Evolutionary conservation across 352 stramenopile species (phyloP), one percentile per base, ranked within the genome.

Genomic region (Pythium biforme): DNA sequence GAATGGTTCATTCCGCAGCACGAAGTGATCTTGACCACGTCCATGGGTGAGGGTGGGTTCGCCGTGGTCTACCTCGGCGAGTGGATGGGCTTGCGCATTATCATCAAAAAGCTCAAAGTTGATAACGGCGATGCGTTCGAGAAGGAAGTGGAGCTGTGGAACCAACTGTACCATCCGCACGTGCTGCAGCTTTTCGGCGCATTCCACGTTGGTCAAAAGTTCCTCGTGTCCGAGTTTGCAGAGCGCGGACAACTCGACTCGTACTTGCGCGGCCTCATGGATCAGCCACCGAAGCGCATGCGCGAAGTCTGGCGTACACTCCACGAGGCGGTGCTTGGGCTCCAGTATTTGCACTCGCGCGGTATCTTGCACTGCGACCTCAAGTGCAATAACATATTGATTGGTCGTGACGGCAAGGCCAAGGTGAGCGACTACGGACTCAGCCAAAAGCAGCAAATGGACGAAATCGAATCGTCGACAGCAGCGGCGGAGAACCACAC

Each of bases 331-430:
- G 70, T 73, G 4, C 40, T 83, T n/a, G 89, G 83, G 0, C 61
- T 97, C 5, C 51, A 66, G 29, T 95, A 92, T 55, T 66, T 97
- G 17, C 88, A 97, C 64, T 51, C 41, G 19, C 56, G 72, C 25
- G 64, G 63, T 5, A 62, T 82, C 33, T 58, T 95, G 15, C 60
- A 67, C 17, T 47, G 60, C 20, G 60, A 67, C 27, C 52, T 67
- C 41, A 67, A 67, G 45, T 61, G 60, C 45, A 56, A 67, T 34
- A 67, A 67, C 33, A 60, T 67, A 14, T 29, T 67, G 10, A 33
- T 67, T 77, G 79, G 79, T 50, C 62, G 74, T 33, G 40, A 70
- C 20, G 50, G 51, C 7, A 66, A 60, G 12, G 56, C 63, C 12
- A 66, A 70, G 46, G 31, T 73, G 11, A 59, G 26, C 37, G 66